Evolutionary conservation across 306 rosid genomes (phyloP), one percentile per base, ranked within the genome.

Genomic region (Castanopsis chinensis): DNA sequence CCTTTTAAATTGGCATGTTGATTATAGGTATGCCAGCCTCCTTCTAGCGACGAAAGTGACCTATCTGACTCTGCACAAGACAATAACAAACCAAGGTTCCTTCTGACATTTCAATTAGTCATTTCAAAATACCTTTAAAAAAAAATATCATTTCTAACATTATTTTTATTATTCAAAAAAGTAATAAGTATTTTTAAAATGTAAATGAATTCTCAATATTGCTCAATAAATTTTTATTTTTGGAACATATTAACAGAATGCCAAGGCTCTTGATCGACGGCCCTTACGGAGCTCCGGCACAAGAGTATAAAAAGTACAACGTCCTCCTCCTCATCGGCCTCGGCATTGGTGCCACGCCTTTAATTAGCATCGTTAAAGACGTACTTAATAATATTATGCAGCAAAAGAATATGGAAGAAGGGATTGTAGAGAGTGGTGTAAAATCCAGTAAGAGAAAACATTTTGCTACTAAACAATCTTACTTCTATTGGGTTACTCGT

Each of bases 251-350:
- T 53, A 23, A 1, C 79, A 93, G 98, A 82, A 87, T 94, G 88
- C 98, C 98, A 21, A 91, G 81, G 67, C 85, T 94, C 7, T 23
- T 80, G 70, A 85, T 94, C 33, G 98, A 94, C 51, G 98, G 98
- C 5, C 94, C 98, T 0, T 92, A 94, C 1, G 98, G 98, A 80
- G 98, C 98, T 7, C 96, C 97, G 73, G 94, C 98, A 56, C 98
- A 94, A 75, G 97, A 94, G 82, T 94, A 94, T 85, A 94, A 92
- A 72, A 63, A 92, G 53, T 94, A 94, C 56, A 97, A 92, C 57
- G 93, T 94, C 4, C 86, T 94, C 75, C 94, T 94, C 71, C 90
- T 94, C 0, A 97, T 89, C 5, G 97, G 98, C 1, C 89, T 94
- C 9, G 98, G 98, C 68, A 92, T 92, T 28, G 97, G 98, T 0